Conservation (phyloP, 2,329 filamentous ascomycete species). For the Dothistroma pini region DNA sequence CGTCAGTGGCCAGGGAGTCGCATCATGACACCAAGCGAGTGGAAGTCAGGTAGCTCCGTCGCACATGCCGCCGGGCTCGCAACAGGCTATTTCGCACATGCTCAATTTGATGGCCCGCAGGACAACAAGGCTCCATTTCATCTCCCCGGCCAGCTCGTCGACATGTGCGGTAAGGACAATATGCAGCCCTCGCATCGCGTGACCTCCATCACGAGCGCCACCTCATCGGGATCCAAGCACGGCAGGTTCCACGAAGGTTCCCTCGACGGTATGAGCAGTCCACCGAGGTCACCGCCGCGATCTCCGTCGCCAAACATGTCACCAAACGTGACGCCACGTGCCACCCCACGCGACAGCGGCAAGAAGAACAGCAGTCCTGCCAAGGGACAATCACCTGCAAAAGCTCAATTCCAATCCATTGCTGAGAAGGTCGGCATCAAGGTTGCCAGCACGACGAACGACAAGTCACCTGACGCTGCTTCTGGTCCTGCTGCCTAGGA, state of each 20-base stretch:
- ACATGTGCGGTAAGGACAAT: slow-evolving; percentile 9
- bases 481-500: slow-evolving; percentile 4
- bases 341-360: slow-evolving; percentile 16
- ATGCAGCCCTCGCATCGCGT: slow-evolving; percentile 14
- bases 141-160: slow-evolving; percentile 14
- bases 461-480: slow-evolving; percentile 15
- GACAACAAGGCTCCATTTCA: slow-evolving; percentile 10
- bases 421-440: slow-evolving; percentile 45
- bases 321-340: slow-evolving; percentile 20
- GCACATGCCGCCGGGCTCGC: slow-evolving; percentile 33
- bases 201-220: slow-evolving; percentile 8
- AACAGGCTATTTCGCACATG: slow-evolving; percentile 32
- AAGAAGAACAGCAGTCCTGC: slow-evolving; percentile 21
- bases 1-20: slow-evolving; percentile 25
- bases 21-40: slow-evolving; percentile 35
- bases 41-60: slow-evolving; percentile 32
- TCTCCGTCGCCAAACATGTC: slow-evolving; percentile 14
- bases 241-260: slow-evolving; percentile 26
- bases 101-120: slow-evolving; percentile 34
- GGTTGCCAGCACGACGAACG: slow-evolving; percentile 22
- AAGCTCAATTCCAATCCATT: slow-evolving; percentile 46
- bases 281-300: slow-evolving; percentile 18
- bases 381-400: slow-evolving; percentile 40
- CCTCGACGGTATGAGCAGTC: slow-evolving; percentile 26
- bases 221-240: slow-evolving; percentile 1